A percentile compares a stretch with the other conserved stretches of the same genome.
phyloP scores from a whole-genome alignment of 805 yeast species.

The Candida patagonica region DNA sequence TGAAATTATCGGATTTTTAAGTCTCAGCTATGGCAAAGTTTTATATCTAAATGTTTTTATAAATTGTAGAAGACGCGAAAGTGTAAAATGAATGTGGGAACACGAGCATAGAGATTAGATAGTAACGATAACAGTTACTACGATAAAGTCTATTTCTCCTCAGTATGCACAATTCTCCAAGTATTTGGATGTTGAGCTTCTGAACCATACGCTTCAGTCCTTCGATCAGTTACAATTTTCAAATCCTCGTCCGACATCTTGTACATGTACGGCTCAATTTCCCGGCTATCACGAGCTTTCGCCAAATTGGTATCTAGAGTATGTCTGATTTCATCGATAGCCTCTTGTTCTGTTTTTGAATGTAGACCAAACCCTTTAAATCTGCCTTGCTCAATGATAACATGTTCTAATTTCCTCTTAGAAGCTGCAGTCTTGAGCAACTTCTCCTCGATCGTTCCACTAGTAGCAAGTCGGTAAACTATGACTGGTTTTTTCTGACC shows the following conservation, averaged over 20 bases:
- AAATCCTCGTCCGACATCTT: slow-evolving; percentile 10
- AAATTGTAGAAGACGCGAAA: too few relatives aligned
- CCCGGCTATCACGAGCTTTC: not conserved
- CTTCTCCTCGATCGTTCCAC: slow-evolving; percentile 76
- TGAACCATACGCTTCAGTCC: slow-evolving; percentile 10
- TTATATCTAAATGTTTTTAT: too few relatives aligned
- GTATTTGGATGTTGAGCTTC: not conserved
- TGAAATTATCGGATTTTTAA: too few relatives aligned
- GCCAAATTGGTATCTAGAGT: slow-evolving; percentile 2
- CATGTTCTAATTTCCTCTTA: slow-evolving; percentile 67
- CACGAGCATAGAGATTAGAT: too few relatives aligned
- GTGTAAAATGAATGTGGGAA: too few relatives aligned
- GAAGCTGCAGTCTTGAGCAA: slow-evolving; percentile 69
- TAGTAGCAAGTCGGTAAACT: slow-evolving; percentile 66
- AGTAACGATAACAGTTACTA: too few relatives aligned
- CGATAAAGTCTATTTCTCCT: too few relatives aligned
- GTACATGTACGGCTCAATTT: not conserved
- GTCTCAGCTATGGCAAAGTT: too few relatives aligned
- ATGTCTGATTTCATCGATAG: slow-evolving; percentile 1
- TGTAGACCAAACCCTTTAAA: slow-evolving; percentile 22
- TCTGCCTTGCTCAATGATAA: slow-evolving; percentile 59
- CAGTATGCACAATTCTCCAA: not conserved
- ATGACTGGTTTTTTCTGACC: slow-evolving; percentile 84
- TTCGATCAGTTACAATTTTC: slow-evolving; percentile 11
- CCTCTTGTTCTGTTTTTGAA: slow-evolving; percentile 1